Base-by-base conservation (phyloP, 805 yeast species). In the Sporopachydermia lactativora region DNA sequence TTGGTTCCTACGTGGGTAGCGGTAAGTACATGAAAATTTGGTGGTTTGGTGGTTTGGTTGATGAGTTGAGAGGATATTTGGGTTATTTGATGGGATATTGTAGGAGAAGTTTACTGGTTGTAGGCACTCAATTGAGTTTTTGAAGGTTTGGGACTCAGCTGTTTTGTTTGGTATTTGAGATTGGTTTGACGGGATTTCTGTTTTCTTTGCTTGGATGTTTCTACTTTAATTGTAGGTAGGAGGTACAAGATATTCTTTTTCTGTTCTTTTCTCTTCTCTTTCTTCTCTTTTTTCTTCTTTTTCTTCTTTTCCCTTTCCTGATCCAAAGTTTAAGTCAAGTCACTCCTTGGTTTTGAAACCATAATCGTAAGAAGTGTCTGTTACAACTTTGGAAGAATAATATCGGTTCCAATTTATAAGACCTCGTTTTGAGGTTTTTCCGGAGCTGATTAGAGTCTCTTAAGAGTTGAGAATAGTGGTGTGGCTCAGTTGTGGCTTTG, bases 1-100 rank as follows among this genome's bases (percentile, higher is more conserved):
- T 75, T 89, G 55, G 96, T 89, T 40, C 98, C 98, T 48, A 89
- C 96, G 38, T 89, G 97, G 96, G 96, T 85, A 55, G 96, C 97
- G 54, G 97, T 88, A 85, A 73, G 97, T 86, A n/a, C n/a, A n/a
- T n/a, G n/a, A n/a, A n/a, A n/a, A n/a, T n/a, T n/a, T n/a, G n/a
- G n/a, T n/a, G n/a, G n/a, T n/a, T n/a, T n/a, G n/a, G n/a, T n/a
- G n/a, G n/a, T n/a, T n/a, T n/a, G n/a, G n/a, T n/a, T n/a, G n/a
- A n/a, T n/a, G n/a, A n/a, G n/a, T n/a, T n/a, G n/a, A n/a, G n/a
- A n/a, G n/a, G n/a, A n/a, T n/a, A n/a, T n/a, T n/a, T n/a, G n/a
- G n/a, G 61, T 57, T 42, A 41, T 34, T 40, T 40, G 48, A 46
- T 44, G 43, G 40, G 42, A 39, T 42, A 36, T 36, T 36, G 45